Percentiles rank a stretch among this genome's conserved stretches.
Evolutionary conservation across 345 rosid genomes (phyloP).

Genomic region (Orychophragmus violaceus): DNA sequence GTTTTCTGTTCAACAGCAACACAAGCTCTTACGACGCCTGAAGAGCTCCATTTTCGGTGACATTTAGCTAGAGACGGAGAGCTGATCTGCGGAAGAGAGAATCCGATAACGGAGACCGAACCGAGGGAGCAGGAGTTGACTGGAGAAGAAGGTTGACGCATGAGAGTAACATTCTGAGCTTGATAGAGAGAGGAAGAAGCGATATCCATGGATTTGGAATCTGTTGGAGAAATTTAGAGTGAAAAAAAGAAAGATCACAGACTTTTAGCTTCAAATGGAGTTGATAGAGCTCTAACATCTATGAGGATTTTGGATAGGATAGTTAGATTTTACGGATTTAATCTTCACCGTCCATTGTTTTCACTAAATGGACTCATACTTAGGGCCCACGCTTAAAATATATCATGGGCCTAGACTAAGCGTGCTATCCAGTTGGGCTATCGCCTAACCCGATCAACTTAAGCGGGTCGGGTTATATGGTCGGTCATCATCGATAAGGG

Average conservation of each 20-base stretch:
- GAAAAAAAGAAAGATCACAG: constrained; percentile 10
- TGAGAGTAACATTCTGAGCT: constrained; percentile 14
- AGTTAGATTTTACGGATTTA: not conserved
- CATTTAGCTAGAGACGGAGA: constrained; percentile 35
- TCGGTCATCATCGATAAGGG: not conserved
- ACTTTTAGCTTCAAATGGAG: constrained; percentile 22
- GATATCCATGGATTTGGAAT: constrained; percentile 14
- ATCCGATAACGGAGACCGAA: constrained; percentile 53
- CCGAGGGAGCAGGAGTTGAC: constrained; percentile 39
- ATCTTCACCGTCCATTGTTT: not conserved
- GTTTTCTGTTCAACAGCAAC: constrained; percentile 65
- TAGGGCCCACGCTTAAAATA: not conserved
- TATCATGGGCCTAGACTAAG: not conserved
- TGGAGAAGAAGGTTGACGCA: constrained; percentile 17
- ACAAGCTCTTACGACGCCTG: constrained; percentile 47
- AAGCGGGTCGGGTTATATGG: not conserved
- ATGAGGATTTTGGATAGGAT: constrained; percentile 34
- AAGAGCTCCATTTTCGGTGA: constrained; percentile 25
- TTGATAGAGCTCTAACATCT: constrained; percentile 20
- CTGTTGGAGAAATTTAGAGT: not conserved
- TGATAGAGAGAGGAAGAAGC: constrained; percentile 20
- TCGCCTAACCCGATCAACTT: not conserved
- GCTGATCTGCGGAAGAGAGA: constrained; percentile 35
- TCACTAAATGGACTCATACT: not conserved
- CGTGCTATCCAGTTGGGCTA: not conserved